Base-by-base conservation (phyloP, 108 stramenopile species). In the Nitzschia inconspicua region DNA sequence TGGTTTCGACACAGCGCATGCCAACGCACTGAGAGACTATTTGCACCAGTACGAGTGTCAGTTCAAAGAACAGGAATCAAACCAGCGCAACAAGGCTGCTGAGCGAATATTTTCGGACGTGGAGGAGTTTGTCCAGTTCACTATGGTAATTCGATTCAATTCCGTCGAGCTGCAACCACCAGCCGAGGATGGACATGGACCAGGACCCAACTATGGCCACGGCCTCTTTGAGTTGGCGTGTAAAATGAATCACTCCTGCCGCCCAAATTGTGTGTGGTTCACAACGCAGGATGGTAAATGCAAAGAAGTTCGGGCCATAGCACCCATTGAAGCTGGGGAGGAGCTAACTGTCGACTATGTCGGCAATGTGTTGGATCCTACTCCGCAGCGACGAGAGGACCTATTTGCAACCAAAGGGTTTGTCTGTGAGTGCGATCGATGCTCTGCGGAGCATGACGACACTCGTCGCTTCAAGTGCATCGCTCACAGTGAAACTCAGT, bases 81-180 rank as follows among this genome's bases (percentile, higher is more conserved):
- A 53, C 8, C 55, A 66, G 44, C 11, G 7, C 25, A 18, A 44
- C 16, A 13, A 16, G 16, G 44, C 44, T 28, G 29, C 14, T 16
- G 22, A 31, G 7, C 42, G 46, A 6, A 68, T 68, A 6, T 29
- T 68, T 11, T 26, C 56, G 35, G 30, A 59, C 27, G 63, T 63
- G 22, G 70, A 57, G 22, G 70, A 71, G 24, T 71, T 71, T 41
- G 39, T 71, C 29, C 46, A 57, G 30, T 63, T 71, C 29, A 57
- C 57, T 1, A 71, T 71, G 70, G 70, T 71, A 10, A 57, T 71
- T 50, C 61, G 61, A 9, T 71, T 63, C 62, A 71, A 71, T 24
- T 56, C 61, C 1, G 70, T 71, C 29, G 61, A 71, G 31, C 29
- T 71, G 41, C 40, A 40, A 19, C 70, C 70, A 19, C 61, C 70